A percentile compares a stretch with the other conserved stretches of the same genome.
These are phyloP conservation scores for Yamadazyma atmosphaerica DNA, from an alignment of 1,139 yeast genomes.

Conservation along the genomic window DNA sequence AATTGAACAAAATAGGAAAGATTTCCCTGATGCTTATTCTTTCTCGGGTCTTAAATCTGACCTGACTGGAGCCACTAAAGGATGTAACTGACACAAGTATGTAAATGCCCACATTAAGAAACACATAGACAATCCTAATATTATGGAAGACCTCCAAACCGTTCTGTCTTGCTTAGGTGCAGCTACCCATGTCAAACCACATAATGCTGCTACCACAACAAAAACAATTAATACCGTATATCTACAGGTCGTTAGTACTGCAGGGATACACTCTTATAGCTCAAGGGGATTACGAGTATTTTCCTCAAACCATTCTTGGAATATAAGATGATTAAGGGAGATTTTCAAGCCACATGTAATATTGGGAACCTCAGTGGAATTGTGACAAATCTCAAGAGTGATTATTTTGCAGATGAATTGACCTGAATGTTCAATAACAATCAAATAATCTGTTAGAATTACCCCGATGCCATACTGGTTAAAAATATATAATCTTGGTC, in stretches of 20 bases:
- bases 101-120: constrained; percentile 95
- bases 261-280: too few species aligned
- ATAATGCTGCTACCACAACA: constrained; percentile 55
- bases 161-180: constrained; percentile 62
- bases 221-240: constrained; percentile 74
- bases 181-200: constrained; percentile 63
- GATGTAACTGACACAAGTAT: constrained; percentile 75
- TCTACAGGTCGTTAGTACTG: constrained; percentile 22
- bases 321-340: too few species aligned
- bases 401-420: too few species aligned
- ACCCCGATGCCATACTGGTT: too few species aligned
- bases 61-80: constrained; percentile 78
- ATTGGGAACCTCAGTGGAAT: too few species aligned
- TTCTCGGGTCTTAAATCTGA: constrained; percentile 76
- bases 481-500: too few species aligned
- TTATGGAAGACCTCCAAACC: constrained; percentile 90
- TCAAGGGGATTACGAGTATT: too few species aligned
- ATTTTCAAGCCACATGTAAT: too few species aligned
- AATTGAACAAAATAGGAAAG: neutral
- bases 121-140: constrained; percentile 82
- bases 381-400: neutral
- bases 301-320: too few species aligned
- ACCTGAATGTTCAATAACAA: too few species aligned
- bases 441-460: too few species aligned
- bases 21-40: constrained; percentile 1